Evolutionary conservation across 1,284 basidiomycete species (phyloP).

Genomic region (Cryptococcus jaspeensis): DNA sequence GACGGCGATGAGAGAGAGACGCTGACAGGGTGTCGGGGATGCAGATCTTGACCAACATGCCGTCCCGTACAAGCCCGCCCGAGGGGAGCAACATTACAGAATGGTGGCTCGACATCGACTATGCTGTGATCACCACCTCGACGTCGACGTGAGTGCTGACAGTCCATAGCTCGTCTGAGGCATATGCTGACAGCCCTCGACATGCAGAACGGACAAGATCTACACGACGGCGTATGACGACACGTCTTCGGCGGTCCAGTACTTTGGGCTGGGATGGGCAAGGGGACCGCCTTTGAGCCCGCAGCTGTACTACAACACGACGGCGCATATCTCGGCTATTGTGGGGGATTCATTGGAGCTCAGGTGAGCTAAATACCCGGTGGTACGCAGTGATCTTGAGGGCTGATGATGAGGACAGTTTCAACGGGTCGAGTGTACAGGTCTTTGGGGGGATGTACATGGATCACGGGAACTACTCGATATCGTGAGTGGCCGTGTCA

Average conservation of each 20-base stretch:
- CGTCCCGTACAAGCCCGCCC: background rate
- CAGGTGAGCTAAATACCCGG: slow-evolving; percentile 2
- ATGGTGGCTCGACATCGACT: slow-evolving; percentile 21
- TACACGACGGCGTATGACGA: slow-evolving; percentile 17
- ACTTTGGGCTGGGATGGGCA: slow-evolving; percentile 4
- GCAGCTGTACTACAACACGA: slow-evolving; percentile 9
- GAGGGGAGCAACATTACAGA: background rate
- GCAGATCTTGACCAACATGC: background rate
- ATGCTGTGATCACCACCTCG: slow-evolving; percentile 7
- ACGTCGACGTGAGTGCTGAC: slow-evolving; percentile 8
- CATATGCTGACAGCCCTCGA: background rate
- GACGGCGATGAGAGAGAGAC: no score
- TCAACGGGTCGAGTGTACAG: slow-evolving; percentile 21
- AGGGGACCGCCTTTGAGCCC: background rate
- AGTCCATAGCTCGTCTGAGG: background rate
- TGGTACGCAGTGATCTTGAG: no score
- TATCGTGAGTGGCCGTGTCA: slow-evolving; percentile 1
- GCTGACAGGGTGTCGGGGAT: no score
- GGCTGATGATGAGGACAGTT: slow-evolving; percentile 3
- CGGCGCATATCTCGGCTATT: slow-evolving; percentile 1
- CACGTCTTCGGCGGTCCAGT: slow-evolving; percentile 10
- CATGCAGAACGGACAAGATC: slow-evolving; percentile 8
- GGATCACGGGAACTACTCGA: slow-evolving; percentile 23
- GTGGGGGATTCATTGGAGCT: slow-evolving; percentile 5
- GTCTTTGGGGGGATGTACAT: slow-evolving; percentile 13